Evolutionary conservation across 148 eudicot species (phyloP).

Genomic region (Vaccinium vitisidaea): DNA sequence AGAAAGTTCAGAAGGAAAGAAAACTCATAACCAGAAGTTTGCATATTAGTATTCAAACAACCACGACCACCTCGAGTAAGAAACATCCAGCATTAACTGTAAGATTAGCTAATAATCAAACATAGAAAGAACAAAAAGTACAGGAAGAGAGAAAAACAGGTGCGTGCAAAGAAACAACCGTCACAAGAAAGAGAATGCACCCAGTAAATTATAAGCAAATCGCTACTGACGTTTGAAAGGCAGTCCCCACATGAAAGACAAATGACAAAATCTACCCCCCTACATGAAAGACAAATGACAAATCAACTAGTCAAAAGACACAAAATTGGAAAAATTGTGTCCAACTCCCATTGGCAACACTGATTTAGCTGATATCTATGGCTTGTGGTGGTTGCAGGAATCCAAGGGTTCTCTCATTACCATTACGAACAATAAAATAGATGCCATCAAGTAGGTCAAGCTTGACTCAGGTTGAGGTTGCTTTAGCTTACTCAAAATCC

Average conservation of each 20-base stretch:
- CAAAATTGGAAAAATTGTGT: not conserved
- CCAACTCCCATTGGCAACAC: not conserved
- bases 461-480: too few species aligned
- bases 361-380: not conserved
- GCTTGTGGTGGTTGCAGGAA: not conserved
- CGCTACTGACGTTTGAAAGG: not conserved
- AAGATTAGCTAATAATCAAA: not conserved
- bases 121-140: not conserved
- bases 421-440: not conserved
- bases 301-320: not conserved
- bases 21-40: not conserved
- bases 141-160: not conserved
- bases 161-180: not conserved
- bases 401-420: not conserved
- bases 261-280: too few species aligned
- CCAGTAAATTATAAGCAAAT: not conserved
- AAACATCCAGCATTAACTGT: not conserved
- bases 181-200: not conserved
- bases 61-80: constrained; percentile 7
- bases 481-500: too few species aligned
- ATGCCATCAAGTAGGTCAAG: not conserved
- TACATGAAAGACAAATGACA: too few species aligned
- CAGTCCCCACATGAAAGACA: not conserved
- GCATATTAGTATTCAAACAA: not conserved
- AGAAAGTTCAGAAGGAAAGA: not conserved